phyloP scores from a whole-genome alignment of 768 basidiomycete species.

The Nidularia pulvinata region DNA sequence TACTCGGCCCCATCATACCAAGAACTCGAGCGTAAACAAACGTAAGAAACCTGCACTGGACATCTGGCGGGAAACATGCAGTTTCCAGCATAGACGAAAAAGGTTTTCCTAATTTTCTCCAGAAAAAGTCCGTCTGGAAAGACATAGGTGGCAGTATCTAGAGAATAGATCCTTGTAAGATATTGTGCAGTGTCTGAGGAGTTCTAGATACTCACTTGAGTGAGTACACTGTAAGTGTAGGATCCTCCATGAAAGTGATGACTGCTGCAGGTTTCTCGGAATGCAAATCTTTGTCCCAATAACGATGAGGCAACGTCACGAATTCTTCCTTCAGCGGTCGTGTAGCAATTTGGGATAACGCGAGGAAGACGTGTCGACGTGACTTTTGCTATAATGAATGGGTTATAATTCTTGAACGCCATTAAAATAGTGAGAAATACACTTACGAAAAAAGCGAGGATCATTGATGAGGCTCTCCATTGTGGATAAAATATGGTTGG shows the following conservation, averaged over 20 bases:
- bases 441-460: background rate
- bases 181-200: background rate
- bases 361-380: background rate
- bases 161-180: background rate
- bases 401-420: background rate
- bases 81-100: constrained; percentile 27
- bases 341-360: background rate
- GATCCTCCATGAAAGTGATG: background rate
- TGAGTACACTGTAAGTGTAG: background rate
- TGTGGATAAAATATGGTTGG: background rate
- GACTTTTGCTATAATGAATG: background rate
- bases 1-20: constrained; percentile 24
- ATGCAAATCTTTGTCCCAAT: background rate
- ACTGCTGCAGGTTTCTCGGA: background rate
- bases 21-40: constrained; percentile 25
- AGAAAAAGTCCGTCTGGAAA: constrained; percentile 15
- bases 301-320: background rate
- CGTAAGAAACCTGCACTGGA: constrained; percentile 22
- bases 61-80: constrained; percentile 14
- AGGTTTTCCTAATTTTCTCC: constrained; percentile 19
- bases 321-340: background rate
- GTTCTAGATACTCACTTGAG: background rate
- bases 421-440: background rate
- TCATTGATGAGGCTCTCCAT: background rate
- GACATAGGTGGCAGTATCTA: background rate